Conservation (phyloP, 2,329 filamentous ascomycete genomes). For the Ceratocystis eucalypticola region DNA sequence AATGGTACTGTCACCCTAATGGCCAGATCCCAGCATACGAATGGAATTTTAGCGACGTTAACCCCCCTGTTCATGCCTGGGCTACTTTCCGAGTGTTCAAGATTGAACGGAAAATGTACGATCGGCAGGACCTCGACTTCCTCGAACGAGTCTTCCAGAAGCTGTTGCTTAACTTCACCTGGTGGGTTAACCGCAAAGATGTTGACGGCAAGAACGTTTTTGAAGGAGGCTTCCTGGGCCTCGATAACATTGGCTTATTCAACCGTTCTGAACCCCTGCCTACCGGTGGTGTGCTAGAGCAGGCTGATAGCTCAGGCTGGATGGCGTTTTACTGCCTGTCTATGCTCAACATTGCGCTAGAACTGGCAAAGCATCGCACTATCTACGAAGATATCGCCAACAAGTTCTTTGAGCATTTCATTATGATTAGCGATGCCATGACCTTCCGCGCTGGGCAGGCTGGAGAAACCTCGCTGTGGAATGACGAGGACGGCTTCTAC, state of each 20-base stretch:
- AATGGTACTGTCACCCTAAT: slow-evolving; percentile 99
- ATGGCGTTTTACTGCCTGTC: slow-evolving; percentile 96
- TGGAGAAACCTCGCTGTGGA: slow-evolving; percentile 80
- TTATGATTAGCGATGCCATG: slow-evolving; percentile 97
- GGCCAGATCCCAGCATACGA: slow-evolving; percentile 88
- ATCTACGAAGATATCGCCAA: slow-evolving; percentile 95
- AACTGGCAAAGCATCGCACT: slow-evolving; percentile 85
- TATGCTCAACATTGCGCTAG: slow-evolving; percentile 94
- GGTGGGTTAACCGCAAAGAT: slow-evolving; percentile 98
- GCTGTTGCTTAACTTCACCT: slow-evolving; percentile 88
- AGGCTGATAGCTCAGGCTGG: slow-evolving; percentile 96
- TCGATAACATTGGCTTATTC: slow-evolving; percentile 96
- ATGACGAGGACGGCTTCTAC: slow-evolving; percentile 93
- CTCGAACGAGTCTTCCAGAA: slow-evolving; percentile 95
- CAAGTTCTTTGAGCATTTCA: slow-evolving; percentile 98
- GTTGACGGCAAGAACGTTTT: slow-evolving; percentile 92
- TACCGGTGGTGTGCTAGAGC: slow-evolving; percentile 84
- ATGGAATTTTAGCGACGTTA: slow-evolving; percentile 97
- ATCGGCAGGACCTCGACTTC: slow-evolving; percentile 86
- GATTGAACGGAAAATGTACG: slow-evolving; percentile 95
- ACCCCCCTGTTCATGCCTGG: slow-evolving; percentile 94
- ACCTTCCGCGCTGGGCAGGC: slow-evolving; percentile 58
- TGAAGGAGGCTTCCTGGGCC: slow-evolving; percentile 84
- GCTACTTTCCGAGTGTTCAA: slow-evolving; percentile 93
- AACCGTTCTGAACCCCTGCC: slow-evolving; percentile 91